Evolutionary conservation across 1,284 basidiomycete genomes (phyloP).

Genomic region (Cutaneotrichosporon daszewskae): DNA sequence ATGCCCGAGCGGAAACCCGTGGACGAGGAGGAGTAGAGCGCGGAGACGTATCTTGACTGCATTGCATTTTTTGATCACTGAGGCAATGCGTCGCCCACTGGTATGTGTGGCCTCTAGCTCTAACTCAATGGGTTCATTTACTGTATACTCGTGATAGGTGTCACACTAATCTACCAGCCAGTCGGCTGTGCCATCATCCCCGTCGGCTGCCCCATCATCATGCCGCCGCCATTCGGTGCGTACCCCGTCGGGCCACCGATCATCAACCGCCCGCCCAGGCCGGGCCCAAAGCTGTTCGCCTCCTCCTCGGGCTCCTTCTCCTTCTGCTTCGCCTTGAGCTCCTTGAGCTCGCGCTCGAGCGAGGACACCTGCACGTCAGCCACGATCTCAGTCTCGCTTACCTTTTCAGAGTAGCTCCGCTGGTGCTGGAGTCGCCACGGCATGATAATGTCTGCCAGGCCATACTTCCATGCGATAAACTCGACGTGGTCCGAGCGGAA

Average conservation of each 20-base stretch:
- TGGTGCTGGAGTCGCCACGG: constrained; percentile 84
- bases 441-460: constrained; percentile 92
- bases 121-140: no score
- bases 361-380: constrained; percentile 34
- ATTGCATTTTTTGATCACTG: not conserved
- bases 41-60: no score
- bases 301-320: constrained; percentile 32
- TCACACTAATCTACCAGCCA: constrained; percentile 41
- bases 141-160: no score
- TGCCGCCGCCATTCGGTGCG: constrained; percentile 7
- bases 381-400: no score
- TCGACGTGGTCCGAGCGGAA: constrained; percentile 85
- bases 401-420: constrained; percentile 48
- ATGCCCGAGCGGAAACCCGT: constrained; percentile 20
- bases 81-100: not conserved
- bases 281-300: constrained; percentile 28
- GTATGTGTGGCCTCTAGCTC: not conserved
- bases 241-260: constrained; percentile 33
- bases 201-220: constrained; percentile 16
- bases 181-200: constrained; percentile 41
- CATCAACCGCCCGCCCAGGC: constrained; percentile 45
- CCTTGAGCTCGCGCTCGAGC: constrained; percentile 46
- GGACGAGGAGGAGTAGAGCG: constrained; percentile 6
- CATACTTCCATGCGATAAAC: constrained; percentile 90
- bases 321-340: constrained; percentile 38